Evolutionary conservation across 1,284 basidiomycete species (phyloP), one percentile per base, ranked within the genome.

Genomic region (Cryptococcus hybrid): DNA sequence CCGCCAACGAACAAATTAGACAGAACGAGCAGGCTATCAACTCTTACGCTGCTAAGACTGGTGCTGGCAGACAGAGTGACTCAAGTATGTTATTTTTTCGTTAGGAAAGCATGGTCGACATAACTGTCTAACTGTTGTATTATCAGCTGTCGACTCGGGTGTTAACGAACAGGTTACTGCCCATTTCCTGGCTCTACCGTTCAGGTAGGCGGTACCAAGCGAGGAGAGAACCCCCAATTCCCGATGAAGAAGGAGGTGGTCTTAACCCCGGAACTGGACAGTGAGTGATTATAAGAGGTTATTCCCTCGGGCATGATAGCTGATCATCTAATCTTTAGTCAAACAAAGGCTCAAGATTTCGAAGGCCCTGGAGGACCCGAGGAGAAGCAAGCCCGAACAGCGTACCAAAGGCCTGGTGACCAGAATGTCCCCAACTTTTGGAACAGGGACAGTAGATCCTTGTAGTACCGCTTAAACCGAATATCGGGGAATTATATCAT

Each of bases 171-270:
- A 57, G 38, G 67, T 67, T 36, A 64, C 60, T 4, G 38, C 65
- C 15, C 51, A 13, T 69, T 69, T 57, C 65, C 65, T 6, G 67
- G 67, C 39, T 60, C 67, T 8, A 65, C 63, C 11, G 67, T 69
- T 9, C 67, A 69, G 47, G 57, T 69, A 12, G 67, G 67, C 38
- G 67, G 67, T 24, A 65, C 63, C 3, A 60, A 58, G 44, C 60
- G 67, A 12, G 67, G 67, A 15, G 65, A 69, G 54, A 66, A 69
- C 58, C 67, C 3, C 51, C 58, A 7, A 65, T 69, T 42, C 67
- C 67, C 3, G 59, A 62, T 51, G 67, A 69, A 47, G 67, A 65
- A 47, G 67, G 67, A 30, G 67, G 67, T 12, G 67, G 65, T 47
- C 11, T 61, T 36, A 63, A 62, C 59, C 66, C 65, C 59, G 13